These are phyloP conservation scores for Akebia trifoliata DNA, from an alignment of 164 flowering plant species.

Conservation along the genomic window DNA sequence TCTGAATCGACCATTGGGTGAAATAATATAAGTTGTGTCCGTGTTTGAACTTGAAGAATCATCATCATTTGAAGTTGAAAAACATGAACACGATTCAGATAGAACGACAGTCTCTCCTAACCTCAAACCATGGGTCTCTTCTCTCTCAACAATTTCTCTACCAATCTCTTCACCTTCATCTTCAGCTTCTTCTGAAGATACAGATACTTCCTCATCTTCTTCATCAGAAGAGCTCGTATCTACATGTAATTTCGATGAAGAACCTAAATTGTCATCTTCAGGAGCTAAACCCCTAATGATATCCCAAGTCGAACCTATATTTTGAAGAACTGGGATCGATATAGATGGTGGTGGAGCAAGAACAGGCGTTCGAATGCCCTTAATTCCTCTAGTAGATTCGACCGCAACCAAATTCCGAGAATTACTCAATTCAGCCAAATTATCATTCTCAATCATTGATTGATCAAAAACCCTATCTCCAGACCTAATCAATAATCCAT, in stretches of 20 bases:
- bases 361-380: conserved; percentile 70
- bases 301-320: conserved; percentile 62
- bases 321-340: conserved; percentile 32
- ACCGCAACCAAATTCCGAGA: no score
- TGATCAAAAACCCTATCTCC: conserved; percentile 14
- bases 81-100: conserved; percentile 52
- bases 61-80: conserved; percentile 64
- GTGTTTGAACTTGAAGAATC: conserved; percentile 69
- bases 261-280: conserved; percentile 23
- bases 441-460: background rate
- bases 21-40: conserved; percentile 44
- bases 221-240: conserved; percentile 23
- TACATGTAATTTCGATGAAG: background rate
- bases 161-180: no score
- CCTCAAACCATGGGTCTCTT: conserved; percentile 25
- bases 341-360: conserved; percentile 59
- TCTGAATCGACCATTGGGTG: conserved; percentile 56
- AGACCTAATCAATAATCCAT: conserved; percentile 5
- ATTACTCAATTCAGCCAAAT: no score
- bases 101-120: conserved; percentile 26
- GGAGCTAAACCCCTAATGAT: conserved; percentile 48
- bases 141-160: conserved; percentile 17
- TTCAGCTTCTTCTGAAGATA: no score
- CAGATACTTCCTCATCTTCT: conserved; percentile 8
- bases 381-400: conserved; percentile 50